Evolutionary conservation across 2,329 filamentous ascomycete species (phyloP).

Genomic region (Akanthomyces lecanii): DNA sequence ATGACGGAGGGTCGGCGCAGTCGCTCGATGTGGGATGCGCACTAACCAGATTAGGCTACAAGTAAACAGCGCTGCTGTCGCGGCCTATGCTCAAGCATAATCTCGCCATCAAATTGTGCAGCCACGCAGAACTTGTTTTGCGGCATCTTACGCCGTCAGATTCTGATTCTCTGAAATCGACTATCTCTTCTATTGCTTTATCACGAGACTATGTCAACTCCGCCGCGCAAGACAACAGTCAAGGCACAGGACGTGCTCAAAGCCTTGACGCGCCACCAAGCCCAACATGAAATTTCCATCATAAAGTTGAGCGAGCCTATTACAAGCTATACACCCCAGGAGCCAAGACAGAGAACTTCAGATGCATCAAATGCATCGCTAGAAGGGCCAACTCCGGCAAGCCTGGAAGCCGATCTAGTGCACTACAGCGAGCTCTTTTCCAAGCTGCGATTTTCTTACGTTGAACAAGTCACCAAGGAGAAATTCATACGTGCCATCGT

Average conservation of each 20-base stretch:
- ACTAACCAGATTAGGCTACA: conserved; percentile 29
- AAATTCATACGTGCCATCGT: conserved; percentile 93
- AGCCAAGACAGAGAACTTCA: conserved; percentile 55
- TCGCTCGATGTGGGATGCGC: background rate
- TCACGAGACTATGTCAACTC: conserved; percentile 20
- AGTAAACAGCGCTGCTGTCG: conserved; percentile 35
- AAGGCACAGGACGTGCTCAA: conserved; percentile 41
- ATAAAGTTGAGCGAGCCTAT: conserved; percentile 74
- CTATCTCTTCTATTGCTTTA: background rate
- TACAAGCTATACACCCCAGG: conserved; percentile 43
- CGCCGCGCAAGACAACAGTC: conserved; percentile 22
- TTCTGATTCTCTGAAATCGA: background rate
- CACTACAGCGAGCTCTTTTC: conserved; percentile 96
- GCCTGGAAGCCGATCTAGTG: conserved; percentile 74
- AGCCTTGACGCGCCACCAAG: conserved; percentile 50
- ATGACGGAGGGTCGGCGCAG: background rate
- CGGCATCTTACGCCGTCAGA: no score
- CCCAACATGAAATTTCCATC: conserved; percentile 63
- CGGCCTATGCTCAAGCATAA: background rate
- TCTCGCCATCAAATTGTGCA: background rate
- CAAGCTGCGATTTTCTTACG: conserved; percentile 93
- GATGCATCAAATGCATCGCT: conserved; percentile 65
- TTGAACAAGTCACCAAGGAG: conserved; percentile 98
- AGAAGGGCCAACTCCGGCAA: conserved; percentile 67
- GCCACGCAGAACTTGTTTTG: background rate